phyloP scores from a whole-genome alignment of 1,284 basidiomycete species.

The Rhodotorula mucilaginosa region DNA sequence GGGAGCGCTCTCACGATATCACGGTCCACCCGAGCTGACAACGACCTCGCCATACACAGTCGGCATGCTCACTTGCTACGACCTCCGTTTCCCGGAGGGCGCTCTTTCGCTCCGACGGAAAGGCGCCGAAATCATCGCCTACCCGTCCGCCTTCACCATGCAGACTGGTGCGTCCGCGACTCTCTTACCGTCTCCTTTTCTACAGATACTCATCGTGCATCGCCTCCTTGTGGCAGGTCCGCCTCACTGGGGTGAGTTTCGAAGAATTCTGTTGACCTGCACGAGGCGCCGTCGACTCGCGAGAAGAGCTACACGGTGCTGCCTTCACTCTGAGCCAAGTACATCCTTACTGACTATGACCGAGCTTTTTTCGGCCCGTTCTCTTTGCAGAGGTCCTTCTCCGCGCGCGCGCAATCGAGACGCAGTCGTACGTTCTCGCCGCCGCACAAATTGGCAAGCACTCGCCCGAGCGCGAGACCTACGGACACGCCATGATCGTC shows the following conservation, averaged over 20 bases:
- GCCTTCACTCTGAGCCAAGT: no score
- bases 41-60: constrained; percentile 21
- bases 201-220: no score
- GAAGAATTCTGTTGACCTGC: no score
- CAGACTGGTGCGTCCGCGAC: constrained; percentile 47
- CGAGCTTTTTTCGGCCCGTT: no score
- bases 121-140: constrained; percentile 54
- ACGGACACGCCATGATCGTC: constrained; percentile 42
- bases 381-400: constrained; percentile 43
- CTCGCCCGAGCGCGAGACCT: constrained; percentile 29
- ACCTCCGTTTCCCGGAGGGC: constrained; percentile 55
- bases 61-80: constrained; percentile 57
- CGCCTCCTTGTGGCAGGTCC: not conserved
- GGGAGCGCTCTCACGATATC: not conserved
- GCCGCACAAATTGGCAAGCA: constrained; percentile 50
- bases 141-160: constrained; percentile 56
- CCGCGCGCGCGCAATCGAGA: constrained; percentile 51
- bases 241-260: constrained; percentile 43
- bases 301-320: no score
- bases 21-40: not conserved
- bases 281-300: no score
- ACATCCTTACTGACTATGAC: no score
- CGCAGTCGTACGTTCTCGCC: constrained; percentile 49
- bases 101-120: constrained; percentile 50
- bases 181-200: no score